phyloP scores from a whole-genome alignment of 805 yeast species.

The Vanderwaltozyma polyspora region DNA sequence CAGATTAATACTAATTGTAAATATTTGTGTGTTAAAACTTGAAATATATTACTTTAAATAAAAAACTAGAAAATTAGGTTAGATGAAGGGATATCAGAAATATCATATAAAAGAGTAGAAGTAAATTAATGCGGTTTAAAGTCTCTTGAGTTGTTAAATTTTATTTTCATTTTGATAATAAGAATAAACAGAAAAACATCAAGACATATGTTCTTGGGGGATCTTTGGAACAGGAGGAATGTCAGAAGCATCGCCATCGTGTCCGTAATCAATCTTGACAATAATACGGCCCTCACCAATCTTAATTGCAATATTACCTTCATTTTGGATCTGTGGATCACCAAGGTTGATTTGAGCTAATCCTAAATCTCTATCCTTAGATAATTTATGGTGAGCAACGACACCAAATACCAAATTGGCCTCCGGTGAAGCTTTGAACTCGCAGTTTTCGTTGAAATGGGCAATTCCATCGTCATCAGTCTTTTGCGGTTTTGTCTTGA shows the following conservation, averaged over 20 bases:
- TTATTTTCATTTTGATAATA: too few species aligned
- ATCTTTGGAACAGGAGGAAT: slow-evolving; percentile 8
- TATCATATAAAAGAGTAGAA: too few species aligned
- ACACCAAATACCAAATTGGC: slow-evolving; percentile 51
- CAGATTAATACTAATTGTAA: too few species aligned
- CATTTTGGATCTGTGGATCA: slow-evolving; percentile 30
- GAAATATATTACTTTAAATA: too few species aligned
- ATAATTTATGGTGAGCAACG: slow-evolving; percentile 58
- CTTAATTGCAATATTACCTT: slow-evolving; percentile 22
- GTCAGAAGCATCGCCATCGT: neutral
- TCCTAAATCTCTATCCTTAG: slow-evolving; percentile 58
- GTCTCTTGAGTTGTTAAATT: too few species aligned
- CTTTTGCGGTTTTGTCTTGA: slow-evolving; percentile 53
- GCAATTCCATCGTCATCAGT: slow-evolving; percentile 34
- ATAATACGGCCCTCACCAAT: slow-evolving; percentile 23
- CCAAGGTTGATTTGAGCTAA: slow-evolving; percentile 40
- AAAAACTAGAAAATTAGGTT: too few species aligned
- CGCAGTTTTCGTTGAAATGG: slow-evolving; percentile 51
- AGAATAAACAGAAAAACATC: too few species aligned
- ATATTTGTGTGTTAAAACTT: too few species aligned
- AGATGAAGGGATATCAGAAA: too few species aligned
- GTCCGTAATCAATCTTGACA: slow-evolving; percentile 16
- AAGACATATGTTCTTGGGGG: slow-evolving; percentile 6
- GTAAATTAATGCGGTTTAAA: too few species aligned
- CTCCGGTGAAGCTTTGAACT: slow-evolving; percentile 56